phyloP scores from a whole-genome alignment of 2,329 filamentous ascomycete species.

The Fusarium sp. region DNA sequence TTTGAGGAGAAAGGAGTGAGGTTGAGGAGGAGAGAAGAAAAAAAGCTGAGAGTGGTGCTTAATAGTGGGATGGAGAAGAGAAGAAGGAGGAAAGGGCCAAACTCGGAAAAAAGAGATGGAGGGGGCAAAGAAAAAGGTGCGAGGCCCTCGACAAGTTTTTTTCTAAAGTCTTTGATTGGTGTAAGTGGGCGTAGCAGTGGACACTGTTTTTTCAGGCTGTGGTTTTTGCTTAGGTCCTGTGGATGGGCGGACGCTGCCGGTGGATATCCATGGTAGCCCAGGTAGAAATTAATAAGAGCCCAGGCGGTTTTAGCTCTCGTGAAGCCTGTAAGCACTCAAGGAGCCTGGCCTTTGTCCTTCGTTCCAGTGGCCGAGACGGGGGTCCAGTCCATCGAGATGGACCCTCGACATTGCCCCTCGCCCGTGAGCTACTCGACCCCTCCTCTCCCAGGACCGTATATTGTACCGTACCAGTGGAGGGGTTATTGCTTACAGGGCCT shows the following conservation, averaged over 20 bases:
- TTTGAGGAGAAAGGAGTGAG: slow-evolving; percentile 44
- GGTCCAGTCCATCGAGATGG: slow-evolving; percentile 4
- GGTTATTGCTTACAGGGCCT: slow-evolving; percentile 28
- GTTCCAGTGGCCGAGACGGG: slow-evolving; percentile 9
- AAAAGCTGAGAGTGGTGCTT: slow-evolving; percentile 43
- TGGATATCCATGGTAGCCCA: background rate
- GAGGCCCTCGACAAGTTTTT: slow-evolving; percentile 52
- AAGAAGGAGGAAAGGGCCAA: slow-evolving; percentile 45
- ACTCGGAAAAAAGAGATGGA: slow-evolving; percentile 42
- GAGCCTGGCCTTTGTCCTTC: background rate
- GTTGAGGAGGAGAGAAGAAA: slow-evolving; percentile 39
- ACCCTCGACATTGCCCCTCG: slow-evolving; percentile 25
- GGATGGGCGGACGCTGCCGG: slow-evolving; percentile 39
- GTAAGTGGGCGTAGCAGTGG: slow-evolving; percentile 40
- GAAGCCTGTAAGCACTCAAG: background rate
- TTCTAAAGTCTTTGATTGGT: slow-evolving; percentile 51
- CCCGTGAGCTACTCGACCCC: slow-evolving; percentile 11
- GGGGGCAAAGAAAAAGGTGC: slow-evolving; percentile 49
- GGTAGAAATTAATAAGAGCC: slow-evolving; percentile 17
- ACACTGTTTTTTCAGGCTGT: slow-evolving; percentile 32
- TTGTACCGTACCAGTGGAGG: slow-evolving; percentile 11
- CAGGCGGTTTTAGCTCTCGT: slow-evolving; percentile 1
- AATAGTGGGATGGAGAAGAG: slow-evolving; percentile 44
- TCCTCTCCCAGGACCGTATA: background rate
- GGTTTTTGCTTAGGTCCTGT: background rate